phyloP scores from a whole-genome alignment of 2,329 filamentous ascomycete species.

The Talaromyces sp. region DNA sequence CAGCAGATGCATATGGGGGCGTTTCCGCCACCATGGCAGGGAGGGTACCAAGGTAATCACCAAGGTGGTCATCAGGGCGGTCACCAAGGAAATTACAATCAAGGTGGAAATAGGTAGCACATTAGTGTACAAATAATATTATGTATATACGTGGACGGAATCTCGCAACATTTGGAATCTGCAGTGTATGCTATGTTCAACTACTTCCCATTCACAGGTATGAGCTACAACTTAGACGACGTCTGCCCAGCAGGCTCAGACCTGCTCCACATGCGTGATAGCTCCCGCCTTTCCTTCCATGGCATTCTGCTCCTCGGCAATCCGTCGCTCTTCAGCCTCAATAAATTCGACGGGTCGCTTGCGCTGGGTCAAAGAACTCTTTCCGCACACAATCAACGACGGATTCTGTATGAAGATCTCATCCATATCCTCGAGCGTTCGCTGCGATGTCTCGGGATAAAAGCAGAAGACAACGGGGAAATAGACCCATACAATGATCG shows the following conservation, averaged over 20 bases:
- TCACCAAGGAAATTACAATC: conserved; percentile 12
- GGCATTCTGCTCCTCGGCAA: conserved; percentile 8
- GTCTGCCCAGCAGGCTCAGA: background rate
- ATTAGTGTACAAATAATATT: conserved; percentile 1
- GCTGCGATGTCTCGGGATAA: conserved; percentile 15
- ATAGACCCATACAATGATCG: conserved; percentile 12
- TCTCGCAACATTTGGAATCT: background rate
- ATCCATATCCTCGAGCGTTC: conserved; percentile 16
- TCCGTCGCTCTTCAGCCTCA: conserved; percentile 12
- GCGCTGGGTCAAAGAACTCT: conserved; percentile 6
- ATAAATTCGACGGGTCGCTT: background rate
- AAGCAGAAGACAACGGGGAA: conserved; percentile 12
- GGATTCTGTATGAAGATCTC: conserved; percentile 9
- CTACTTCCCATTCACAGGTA: background rate
- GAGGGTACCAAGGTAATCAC: background rate
- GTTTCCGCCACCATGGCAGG: conserved; percentile 24
- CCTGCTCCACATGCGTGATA: conserved; percentile 8
- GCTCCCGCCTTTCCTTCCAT: conserved; percentile 1
- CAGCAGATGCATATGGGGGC: conserved; percentile 32
- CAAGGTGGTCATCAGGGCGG: background rate
- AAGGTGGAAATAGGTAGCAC: conserved; percentile 5
- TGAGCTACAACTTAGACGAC: background rate
- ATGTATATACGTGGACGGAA: background rate
- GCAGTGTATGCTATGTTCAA: background rate
- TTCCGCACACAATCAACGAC: conserved; percentile 7